phyloP scores from a whole-genome alignment of 1,284 basidiomycete genomes.

The Sutorius eximius region DNA sequence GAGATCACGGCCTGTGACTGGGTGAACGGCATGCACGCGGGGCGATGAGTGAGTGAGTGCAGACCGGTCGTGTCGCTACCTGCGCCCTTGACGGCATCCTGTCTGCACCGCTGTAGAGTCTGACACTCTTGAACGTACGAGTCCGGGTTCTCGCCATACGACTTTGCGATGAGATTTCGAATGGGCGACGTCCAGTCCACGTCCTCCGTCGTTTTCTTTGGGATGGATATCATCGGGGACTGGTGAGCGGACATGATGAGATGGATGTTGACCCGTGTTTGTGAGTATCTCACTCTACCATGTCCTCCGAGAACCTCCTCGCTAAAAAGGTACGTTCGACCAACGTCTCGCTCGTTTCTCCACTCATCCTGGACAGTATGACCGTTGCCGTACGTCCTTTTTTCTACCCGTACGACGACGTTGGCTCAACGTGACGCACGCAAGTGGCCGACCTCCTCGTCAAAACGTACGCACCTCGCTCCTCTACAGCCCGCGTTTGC shows the following conservation, averaged over 20 bases:
- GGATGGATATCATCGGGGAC: constrained; percentile 80
- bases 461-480: constrained; percentile 58
- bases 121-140: constrained; percentile 84
- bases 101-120: constrained; percentile 84
- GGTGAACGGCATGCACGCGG: constrained; percentile 1
- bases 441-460: constrained; percentile 77
- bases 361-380: constrained; percentile 59
- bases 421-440: no score
- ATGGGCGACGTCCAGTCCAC: constrained; percentile 94
- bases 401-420: neutral
- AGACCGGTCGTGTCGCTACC: constrained; percentile 90
- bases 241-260: constrained; percentile 63
- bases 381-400: constrained; percentile 81
- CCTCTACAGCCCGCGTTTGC: neutral
- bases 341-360: neutral
- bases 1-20: constrained; percentile 76
- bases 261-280: constrained; percentile 30
- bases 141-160: constrained; percentile 92
- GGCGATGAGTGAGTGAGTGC: constrained; percentile 21
- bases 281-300: constrained; percentile 32
- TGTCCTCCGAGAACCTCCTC: constrained; percentile 81
- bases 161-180: constrained; percentile 82
- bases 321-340: constrained; percentile 72
- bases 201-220: constrained; percentile 77
- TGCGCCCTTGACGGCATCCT: constrained; percentile 93